Base-by-base conservation (phyloP, 805 yeast species). In the Saccharomycopsis fodiens region DNA sequence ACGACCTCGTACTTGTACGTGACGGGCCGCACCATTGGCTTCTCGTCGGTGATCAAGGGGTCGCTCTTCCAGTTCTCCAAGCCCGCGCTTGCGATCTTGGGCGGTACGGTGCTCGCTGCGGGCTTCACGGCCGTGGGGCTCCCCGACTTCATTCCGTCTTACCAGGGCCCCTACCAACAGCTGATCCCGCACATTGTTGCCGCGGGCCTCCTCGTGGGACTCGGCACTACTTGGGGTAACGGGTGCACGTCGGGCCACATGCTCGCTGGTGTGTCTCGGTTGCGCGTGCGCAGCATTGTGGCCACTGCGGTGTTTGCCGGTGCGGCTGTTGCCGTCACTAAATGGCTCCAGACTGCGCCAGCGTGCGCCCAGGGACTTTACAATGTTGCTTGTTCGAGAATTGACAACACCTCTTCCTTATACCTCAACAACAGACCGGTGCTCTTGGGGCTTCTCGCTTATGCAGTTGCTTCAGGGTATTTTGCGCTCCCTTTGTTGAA, bases 211-310 rank as follows among this genome's bases (percentile, higher is more conserved):
- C 52, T 73, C 1, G 73, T 67, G 2, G 79, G 79, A 0, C 17
- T 68, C 2, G 79, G 79, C 1, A 68, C 79, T 0, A 64, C 64
- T 29, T 54, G 62, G 27, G 78, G 74, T 0, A 59, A 65, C 25
- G 79, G 79, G 2, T 74, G 79, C 46, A 74, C 79, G 1, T 72
- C 78, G 0, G 79, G 79, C 2, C 79, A 74, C 52, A 70, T 74
- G 76, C 57, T 74, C 4, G 60, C 63, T 16, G 79, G 79, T 0
- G 42, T 74, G n/a, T 67, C 76, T 7, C 59, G 78, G 39, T 52
- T 70, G 3, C 59, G 77, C 39, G 42, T 59, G 45, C 58, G 79
- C 49, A 69, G 75, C 15, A 43, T 73, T 12, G 66, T 66, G 4
- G 77, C 79, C 1, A 70, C 76, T 1, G 48, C 52, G 3, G 51